Evolutionary conservation across 495 filamentous ascomycete genomes (phyloP).

Genomic region (Xylaria nigripes): DNA sequence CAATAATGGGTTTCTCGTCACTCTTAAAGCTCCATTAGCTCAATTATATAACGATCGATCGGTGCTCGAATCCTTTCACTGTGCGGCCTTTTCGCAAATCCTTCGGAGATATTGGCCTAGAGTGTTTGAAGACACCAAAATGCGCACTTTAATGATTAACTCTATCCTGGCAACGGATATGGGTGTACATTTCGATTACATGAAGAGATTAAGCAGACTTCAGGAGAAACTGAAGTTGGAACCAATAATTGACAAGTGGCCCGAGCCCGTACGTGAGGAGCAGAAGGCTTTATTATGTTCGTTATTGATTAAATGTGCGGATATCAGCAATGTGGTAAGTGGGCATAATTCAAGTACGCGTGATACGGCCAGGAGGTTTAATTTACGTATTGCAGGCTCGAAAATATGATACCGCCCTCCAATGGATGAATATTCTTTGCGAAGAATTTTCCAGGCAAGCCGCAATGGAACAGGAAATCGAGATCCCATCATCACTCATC

Average conservation of each 20-base stretch:
- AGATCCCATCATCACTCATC: conserved; percentile 78
- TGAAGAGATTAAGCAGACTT: conserved; percentile 69
- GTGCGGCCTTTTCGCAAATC: conserved; percentile 94
- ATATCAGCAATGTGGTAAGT: conserved; percentile 94
- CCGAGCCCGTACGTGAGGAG: conserved; percentile 57
- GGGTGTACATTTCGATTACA: conserved; percentile 93
- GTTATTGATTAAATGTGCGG: conserved; percentile 92
- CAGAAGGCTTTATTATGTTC: conserved; percentile 74
- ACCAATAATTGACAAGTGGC: conserved; percentile 58
- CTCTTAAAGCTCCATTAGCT: conserved; percentile 88
- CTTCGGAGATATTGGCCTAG: conserved; percentile 86
- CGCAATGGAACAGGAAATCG: conserved; percentile 79
- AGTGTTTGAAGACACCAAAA: conserved; percentile 61
- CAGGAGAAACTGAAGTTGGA: conserved; percentile 66
- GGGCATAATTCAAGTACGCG: neutral
- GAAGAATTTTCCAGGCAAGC: conserved; percentile 93
- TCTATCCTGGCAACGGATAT: conserved; percentile 95
- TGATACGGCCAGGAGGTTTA: conserved; percentile 16
- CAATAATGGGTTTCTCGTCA: conserved; percentile 92
- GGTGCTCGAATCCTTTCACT: conserved; percentile 95
- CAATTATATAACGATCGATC: conserved; percentile 97
- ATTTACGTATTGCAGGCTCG: conserved; percentile 52
- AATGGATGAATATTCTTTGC: conserved; percentile 85
- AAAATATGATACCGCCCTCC: conserved; percentile 66
- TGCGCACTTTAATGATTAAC: conserved; percentile 87